Percentiles rank a stretch among this genome's conserved stretches.
phyloP scores from a whole-genome alignment of 345 rosid genomes.

The Camelina neglecta region DNA sequence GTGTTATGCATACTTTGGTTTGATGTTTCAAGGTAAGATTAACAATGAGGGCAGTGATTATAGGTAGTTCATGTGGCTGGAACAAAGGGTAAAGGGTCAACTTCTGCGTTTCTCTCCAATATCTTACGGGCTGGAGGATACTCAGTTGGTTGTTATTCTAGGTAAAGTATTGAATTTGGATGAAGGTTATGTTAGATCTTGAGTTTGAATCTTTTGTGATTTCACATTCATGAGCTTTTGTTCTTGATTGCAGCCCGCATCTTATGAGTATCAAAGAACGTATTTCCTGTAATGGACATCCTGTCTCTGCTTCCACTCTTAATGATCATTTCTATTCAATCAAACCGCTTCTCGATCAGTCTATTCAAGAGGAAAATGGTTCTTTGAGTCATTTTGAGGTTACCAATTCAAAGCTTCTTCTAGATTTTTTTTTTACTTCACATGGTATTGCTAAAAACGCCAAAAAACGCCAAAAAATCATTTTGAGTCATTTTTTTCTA shows the following conservation, averaged over 20 bases:
- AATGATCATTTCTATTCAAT: conserved; percentile 61
- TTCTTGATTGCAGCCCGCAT: conserved; percentile 68
- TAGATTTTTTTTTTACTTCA: neutral
- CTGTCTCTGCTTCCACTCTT: conserved; percentile 62
- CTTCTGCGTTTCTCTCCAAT: conserved; percentile 81
- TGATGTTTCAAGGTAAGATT: neutral
- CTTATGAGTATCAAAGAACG: conserved; percentile 80
- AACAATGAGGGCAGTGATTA: conserved; percentile 12
- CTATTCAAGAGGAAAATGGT: conserved; percentile 63
- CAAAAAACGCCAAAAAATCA: no score
- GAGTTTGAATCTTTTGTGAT: conserved; percentile 4
- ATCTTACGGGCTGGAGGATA: conserved; percentile 77
- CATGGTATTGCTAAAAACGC: neutral
- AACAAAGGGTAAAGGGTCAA: conserved; percentile 95
- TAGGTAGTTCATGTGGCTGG: conserved; percentile 91
- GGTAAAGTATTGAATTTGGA: conserved; percentile 46
- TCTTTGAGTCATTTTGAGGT: conserved; percentile 93
- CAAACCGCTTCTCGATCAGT: conserved; percentile 61
- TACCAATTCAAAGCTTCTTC: conserved; percentile 3
- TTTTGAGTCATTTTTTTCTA: neutral
- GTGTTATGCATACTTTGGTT: neutral
- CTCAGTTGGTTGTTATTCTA: conserved; percentile 82
- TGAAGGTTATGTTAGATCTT: neutral
- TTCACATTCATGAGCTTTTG: conserved; percentile 4
- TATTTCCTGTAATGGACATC: conserved; percentile 63